A percentile compares a stretch with the other conserved stretches of the same genome.
phyloP scores from a whole-genome alignment of 73 alveolate genomes.

The Effrenium voratum region DNA sequence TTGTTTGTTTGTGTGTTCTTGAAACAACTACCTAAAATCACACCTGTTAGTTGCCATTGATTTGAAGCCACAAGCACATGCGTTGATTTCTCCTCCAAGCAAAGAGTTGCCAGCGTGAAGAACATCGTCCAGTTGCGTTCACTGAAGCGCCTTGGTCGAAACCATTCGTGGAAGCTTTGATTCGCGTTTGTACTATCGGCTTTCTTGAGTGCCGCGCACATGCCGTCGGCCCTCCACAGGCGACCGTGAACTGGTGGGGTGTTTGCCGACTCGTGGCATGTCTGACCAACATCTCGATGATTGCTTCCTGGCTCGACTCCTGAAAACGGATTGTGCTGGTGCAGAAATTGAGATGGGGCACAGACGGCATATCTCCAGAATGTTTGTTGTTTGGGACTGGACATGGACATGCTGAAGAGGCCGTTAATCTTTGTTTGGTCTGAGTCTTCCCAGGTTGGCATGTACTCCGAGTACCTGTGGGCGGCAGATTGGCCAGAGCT shows the following conservation, averaged over 20 bases:
- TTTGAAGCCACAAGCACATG: not conserved
- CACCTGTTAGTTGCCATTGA: too few species aligned
- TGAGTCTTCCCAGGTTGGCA: constrained; percentile 39
- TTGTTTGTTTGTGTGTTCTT: too few species aligned
- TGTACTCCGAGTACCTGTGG: constrained; percentile 84
- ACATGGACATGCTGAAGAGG: too few species aligned
- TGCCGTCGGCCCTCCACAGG: not conserved
- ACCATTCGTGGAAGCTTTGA: not conserved
- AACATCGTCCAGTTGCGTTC: not conserved
- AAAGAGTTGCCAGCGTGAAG: not conserved
- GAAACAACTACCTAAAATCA: too few species aligned
- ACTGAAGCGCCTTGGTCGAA: not conserved
- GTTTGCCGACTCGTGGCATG: constrained; percentile 67
- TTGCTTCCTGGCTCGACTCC: constrained; percentile 2
- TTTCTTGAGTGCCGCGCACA: not conserved
- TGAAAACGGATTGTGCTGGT: not conserved
- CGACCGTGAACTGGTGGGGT: constrained; percentile 55
- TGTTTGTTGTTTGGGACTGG: not conserved
- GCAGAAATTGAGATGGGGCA: not conserved
- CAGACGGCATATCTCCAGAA: not conserved
- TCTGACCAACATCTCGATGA: constrained; percentile 60
- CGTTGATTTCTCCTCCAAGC: not conserved
- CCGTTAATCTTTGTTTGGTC: not conserved
- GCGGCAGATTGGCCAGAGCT: constrained; percentile 91
- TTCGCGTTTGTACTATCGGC: not conserved